Percentiles rank a stretch among this genome's conserved stretches.
These are phyloP conservation scores for Pyrus hybrid DNA, from an alignment of 331 rosid genomes.

Conservation along the genomic window DNA sequence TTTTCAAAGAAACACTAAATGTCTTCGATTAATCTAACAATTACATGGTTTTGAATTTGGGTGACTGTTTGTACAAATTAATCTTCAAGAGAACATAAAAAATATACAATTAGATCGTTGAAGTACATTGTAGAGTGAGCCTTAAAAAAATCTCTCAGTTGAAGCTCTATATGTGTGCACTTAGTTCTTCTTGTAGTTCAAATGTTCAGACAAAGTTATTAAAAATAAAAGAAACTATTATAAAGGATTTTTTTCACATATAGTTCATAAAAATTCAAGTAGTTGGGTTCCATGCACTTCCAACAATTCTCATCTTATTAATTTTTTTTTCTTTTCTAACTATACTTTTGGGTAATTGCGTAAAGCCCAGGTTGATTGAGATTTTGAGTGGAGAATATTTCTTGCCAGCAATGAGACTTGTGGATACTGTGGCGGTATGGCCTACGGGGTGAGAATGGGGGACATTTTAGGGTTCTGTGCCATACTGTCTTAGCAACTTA, in stretches of 20 bases:
- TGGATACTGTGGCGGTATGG: constrained; percentile 1
- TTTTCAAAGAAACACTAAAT: neutral
- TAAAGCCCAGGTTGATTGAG: neutral
- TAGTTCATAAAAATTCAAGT: too few species aligned
- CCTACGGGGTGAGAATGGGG: constrained; percentile 14
- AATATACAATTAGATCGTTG: neutral
- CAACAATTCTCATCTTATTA: neutral
- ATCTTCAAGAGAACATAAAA: too few species aligned
- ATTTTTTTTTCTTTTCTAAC: neutral
- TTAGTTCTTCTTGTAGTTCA: neutral
- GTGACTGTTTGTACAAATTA: too few species aligned
- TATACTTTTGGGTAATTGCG: neutral
- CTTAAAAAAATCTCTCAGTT: neutral
- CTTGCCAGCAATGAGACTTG: constrained; percentile 19
- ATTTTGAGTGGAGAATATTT: constrained; percentile 13
- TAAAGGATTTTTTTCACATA: too few species aligned
- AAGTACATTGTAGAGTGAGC: neutral
- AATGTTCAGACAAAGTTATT: too few species aligned
- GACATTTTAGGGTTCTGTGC: constrained; percentile 17
- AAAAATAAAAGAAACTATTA: too few species aligned
- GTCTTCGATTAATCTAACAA: neutral
- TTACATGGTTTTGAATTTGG: too few species aligned
- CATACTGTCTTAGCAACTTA: constrained; percentile 26
- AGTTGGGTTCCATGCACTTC: neutral
- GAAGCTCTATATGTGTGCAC: neutral